Percentiles rank a stretch among this genome's conserved stretches.
Evolutionary conservation across 2,329 filamentous ascomycete genomes (phyloP).

Genomic region (Aspergillus sp.): DNA sequence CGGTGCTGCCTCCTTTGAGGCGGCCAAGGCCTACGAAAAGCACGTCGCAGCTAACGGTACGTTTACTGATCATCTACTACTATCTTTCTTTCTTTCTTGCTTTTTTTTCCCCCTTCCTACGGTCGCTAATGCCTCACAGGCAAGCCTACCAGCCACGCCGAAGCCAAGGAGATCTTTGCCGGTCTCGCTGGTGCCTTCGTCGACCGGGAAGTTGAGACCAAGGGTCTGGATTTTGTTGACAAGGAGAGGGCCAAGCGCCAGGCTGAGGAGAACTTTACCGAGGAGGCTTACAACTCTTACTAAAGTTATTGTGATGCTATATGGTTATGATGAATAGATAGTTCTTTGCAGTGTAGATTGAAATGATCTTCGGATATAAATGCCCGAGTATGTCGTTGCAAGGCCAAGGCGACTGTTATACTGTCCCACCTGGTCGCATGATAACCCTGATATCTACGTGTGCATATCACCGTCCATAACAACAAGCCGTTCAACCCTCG

Average conservation of each 20-base stretch:
- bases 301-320: too few relatives aligned
- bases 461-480: too few relatives aligned
- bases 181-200: slow-evolving; percentile 70
- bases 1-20: slow-evolving; percentile 72
- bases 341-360: too few relatives aligned
- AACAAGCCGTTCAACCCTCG: too few relatives aligned
- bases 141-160: slow-evolving; percentile 65
- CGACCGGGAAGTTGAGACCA: slow-evolving; percentile 69
- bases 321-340: too few relatives aligned
- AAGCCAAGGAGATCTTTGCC: slow-evolving; percentile 73
- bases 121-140: slow-evolving; percentile 37
- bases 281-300: slow-evolving; percentile 49
- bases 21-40: slow-evolving; percentile 76
- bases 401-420: too few relatives aligned
- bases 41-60: slow-evolving; percentile 64
- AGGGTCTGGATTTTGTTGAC: slow-evolving; percentile 58
- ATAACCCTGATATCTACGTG: too few relatives aligned
- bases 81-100: too few relatives aligned
- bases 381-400: too few relatives aligned
- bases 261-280: slow-evolving; percentile 57
- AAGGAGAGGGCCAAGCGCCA: slow-evolving; percentile 55
- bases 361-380: too few relatives aligned
- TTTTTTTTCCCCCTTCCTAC: not conserved
- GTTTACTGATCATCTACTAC: not conserved
- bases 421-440: too few relatives aligned